These are phyloP conservation scores for Arthrocladium fulminans DNA, from an alignment of 2,329 filamentous ascomycete species.

Conservation along the genomic window DNA sequence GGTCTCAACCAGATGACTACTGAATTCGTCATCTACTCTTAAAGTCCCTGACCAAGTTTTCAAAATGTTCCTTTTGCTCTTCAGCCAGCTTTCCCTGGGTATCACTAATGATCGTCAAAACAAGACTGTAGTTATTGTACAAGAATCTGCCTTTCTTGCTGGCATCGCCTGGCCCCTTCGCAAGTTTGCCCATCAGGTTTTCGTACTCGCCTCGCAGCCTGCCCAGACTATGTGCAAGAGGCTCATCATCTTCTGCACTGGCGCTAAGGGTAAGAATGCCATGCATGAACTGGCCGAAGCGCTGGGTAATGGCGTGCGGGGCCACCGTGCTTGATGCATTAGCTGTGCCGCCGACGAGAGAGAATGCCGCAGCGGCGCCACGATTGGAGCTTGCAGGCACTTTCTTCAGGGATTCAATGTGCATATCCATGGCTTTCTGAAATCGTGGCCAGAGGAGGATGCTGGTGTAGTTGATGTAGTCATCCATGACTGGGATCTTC, in stretches of 20 bases:
- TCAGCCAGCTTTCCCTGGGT: constrained; percentile 40
- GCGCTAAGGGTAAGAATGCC: constrained; percentile 73
- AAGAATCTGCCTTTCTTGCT: constrained; percentile 80
- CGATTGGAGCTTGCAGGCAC: constrained; percentile 39
- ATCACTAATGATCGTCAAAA: constrained; percentile 79
- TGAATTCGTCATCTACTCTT: constrained; percentile 15
- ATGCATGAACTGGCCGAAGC: constrained; percentile 88
- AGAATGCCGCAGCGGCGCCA: constrained; percentile 45
- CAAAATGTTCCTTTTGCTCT: constrained; percentile 72
- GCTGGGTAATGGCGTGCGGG: constrained; percentile 83
- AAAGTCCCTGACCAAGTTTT: constrained; percentile 39
- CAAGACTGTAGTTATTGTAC: constrained; percentile 90
- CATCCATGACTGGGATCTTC: constrained; percentile 78
- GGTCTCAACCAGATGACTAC: no score
- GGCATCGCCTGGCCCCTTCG: constrained; percentile 63
- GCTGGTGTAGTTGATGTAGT: constrained; percentile 86
- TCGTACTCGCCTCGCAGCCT: constrained; percentile 76
- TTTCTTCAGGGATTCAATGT: constrained; percentile 75
- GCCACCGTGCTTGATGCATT: constrained; percentile 56
- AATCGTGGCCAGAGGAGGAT: constrained; percentile 97
- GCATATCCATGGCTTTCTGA: constrained; percentile 85
- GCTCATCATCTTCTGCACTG: constrained; percentile 92
- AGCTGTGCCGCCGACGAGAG: constrained; percentile 42
- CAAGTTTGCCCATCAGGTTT: constrained; percentile 67
- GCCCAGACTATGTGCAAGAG: constrained; percentile 69